Base-by-base conservation (phyloP, 2,329 filamentous ascomycete species). In the Hypomyces perniciosus region DNA sequence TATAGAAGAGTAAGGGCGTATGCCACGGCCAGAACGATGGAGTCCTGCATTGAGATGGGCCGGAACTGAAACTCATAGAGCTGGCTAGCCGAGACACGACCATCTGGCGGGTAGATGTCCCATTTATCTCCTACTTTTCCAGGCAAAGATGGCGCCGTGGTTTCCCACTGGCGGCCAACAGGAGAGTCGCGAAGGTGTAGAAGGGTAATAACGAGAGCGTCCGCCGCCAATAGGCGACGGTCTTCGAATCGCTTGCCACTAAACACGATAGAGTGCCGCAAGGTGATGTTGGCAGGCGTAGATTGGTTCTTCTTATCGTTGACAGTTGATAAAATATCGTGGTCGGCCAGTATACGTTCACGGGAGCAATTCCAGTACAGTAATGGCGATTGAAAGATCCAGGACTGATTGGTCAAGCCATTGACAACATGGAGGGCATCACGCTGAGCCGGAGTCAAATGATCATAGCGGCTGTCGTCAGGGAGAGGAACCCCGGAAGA, bases 311-410 rank as follows among this genome's bases (percentile, higher is more conserved):
- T 81, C 54, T 72, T 78, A 48, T 78, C 69, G 58, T 91, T 90
- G 60, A 91, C 83, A 1, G 88, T 91, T 1, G 68, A 65, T 3
- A 90, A 64, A 9, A 90, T 76, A 61, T 90, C 76, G 0, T 65
- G 48, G 59, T 92, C 88, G 12, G 68, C 64, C 28, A 77, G 64
- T 45, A 92, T 79, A 6, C 67, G 68, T 1, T 79, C 74, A 5
- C 71, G 62, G n/a, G 76, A 86, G 62, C 84, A 86, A 53, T 82
- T 78, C 88, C 88, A 92, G 66, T 90, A 91, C 66, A 89, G 83
- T 48, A 92, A 69, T 1, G 88, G 87, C n/a, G 88, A 91, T 60
- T 91, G 86, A 61, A 88, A 88, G 58, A 88, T 87, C 86, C 86
- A 90, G 4, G 81, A 81, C 58, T 82, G 70, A 56, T 81, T 78